phyloP scores from a whole-genome alignment of 108 stramenopile genomes.

The Pelagomonas calceolata region DNA sequence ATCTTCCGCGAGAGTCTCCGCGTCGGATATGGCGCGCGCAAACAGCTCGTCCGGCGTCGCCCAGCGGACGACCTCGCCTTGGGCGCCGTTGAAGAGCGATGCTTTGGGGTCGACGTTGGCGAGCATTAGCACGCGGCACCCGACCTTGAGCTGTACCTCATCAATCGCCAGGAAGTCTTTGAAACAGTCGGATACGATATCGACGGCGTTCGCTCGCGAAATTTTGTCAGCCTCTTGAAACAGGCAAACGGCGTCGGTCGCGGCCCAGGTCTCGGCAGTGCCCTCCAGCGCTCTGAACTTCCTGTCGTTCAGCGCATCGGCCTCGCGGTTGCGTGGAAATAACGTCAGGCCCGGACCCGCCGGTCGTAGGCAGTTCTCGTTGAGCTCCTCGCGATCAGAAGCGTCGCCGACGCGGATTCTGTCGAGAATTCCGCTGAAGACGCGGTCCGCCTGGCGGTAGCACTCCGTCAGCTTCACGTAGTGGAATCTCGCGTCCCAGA shows the following conservation, averaged over 20 bases:
- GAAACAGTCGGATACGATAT: neutral
- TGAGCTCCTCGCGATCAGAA: neutral
- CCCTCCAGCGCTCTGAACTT: neutral
- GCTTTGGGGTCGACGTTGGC: too few species aligned
- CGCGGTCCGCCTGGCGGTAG: neutral
- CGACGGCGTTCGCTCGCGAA: neutral
- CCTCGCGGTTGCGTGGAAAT: neutral
- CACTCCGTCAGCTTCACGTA: neutral
- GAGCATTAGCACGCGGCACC: too few species aligned
- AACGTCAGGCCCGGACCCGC: neutral
- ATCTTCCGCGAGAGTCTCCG: too few species aligned
- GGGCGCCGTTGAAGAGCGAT: too few species aligned
- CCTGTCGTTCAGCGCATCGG: neutral
- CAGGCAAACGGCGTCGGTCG: neutral
- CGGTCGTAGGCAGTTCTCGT: neutral
- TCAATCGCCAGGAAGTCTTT: too few species aligned
- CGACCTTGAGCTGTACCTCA: too few species aligned
- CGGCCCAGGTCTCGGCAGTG: neutral
- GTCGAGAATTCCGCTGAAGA: neutral
- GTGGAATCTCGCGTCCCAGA: neutral
- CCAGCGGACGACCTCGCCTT: too few species aligned
- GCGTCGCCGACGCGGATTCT: neutral
- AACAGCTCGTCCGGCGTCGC: too few species aligned
- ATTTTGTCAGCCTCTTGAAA: neutral
- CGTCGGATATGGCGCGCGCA: too few species aligned